Conservation (phyloP, 129 eudicot genomes). For the Apium graveolens region DNA sequence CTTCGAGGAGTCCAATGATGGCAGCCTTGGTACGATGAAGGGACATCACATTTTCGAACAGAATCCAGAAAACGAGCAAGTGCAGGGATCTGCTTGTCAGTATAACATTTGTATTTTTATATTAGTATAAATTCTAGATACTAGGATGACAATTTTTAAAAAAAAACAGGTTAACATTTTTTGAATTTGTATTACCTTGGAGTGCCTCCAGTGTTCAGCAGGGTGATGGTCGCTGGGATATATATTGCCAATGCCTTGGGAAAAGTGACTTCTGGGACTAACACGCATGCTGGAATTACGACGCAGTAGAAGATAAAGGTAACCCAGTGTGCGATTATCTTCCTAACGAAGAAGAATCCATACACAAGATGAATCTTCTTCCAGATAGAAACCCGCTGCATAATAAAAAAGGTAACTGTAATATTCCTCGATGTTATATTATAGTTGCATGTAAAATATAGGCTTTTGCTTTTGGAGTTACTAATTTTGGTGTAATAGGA, state of each 20-base stretch:
- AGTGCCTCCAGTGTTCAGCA: slow-evolving; percentile 62
- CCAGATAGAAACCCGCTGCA: slow-evolving; percentile 78
- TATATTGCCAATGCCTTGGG: slow-evolving; percentile 64
- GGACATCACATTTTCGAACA: slow-evolving; percentile 26
- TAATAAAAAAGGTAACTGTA: slow-evolving; percentile 11
- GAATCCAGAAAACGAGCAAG: slow-evolving; percentile 17
- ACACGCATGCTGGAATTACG: slow-evolving; percentile 58
- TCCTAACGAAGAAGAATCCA: slow-evolving; percentile 83
- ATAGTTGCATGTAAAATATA: neutral
- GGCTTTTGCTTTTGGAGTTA: neutral
- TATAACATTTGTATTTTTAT: neutral
- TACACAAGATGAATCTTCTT: slow-evolving; percentile 72
- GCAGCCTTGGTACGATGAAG: slow-evolving; percentile 22
- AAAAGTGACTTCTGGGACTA: slow-evolving; percentile 74
- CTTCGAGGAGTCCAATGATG: slow-evolving; percentile 17
- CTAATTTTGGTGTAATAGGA: neutral
- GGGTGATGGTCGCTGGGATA: slow-evolving; percentile 65
- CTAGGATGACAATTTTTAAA: neutral
- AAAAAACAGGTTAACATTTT: neutral
- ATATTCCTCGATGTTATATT: neutral
- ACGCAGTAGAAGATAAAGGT: slow-evolving; percentile 82
- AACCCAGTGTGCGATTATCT: slow-evolving; percentile 82
- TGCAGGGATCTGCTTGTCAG: slow-evolving; percentile 14
- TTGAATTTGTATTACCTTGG: slow-evolving; percentile 40
- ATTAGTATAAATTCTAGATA: neutral